Evolutionary conservation across 2,329 filamentous ascomycete species (phyloP).

Genomic region (Fusarium sulawesiense): DNA sequence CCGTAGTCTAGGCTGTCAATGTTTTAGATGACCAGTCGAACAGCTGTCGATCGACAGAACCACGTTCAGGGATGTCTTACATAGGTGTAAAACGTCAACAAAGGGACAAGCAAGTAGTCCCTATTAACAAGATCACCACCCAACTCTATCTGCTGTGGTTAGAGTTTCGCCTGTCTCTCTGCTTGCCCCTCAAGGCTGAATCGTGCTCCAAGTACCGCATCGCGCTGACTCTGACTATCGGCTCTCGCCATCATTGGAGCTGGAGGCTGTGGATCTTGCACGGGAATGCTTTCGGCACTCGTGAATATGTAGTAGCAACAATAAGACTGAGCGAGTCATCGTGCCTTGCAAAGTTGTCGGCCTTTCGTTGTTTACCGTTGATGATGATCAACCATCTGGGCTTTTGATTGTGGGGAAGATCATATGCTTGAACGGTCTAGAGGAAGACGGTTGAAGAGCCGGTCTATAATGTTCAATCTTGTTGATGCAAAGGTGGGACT

Average conservation of each 20-base stretch:
- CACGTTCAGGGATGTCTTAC: not conserved
- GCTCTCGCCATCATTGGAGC: conserved; percentile 30
- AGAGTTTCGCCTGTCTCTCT: conserved; percentile 25
- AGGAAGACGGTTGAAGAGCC: conserved; percentile 1
- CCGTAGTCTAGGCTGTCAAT: not conserved
- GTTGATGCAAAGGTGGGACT: conserved; percentile 1
- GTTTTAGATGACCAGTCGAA: not conserved
- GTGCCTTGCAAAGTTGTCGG: not conserved
- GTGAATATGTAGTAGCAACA: not conserved
- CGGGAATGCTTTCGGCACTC: conserved; percentile 10
- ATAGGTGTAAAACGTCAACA: conserved; percentile 16
- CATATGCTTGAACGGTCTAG: conserved; percentile 1
- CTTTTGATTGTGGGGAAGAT: conserved; percentile 21
- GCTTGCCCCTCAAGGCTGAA: conserved; percentile 34
- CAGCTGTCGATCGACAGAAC: conserved; percentile 7
- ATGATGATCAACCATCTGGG: conserved; percentile 6
- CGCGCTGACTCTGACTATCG: conserved; percentile 6
- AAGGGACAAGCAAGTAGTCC: conserved; percentile 7
- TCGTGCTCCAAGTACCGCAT: not conserved
- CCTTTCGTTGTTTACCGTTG: conserved; percentile 4
- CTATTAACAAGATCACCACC: conserved; percentile 18
- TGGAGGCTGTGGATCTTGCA: conserved; percentile 5
- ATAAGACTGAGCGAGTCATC: conserved; percentile 25
- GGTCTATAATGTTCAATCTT: conserved; percentile 7
- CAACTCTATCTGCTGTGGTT: conserved; percentile 16